Conservation (phyloP, 129 eudicot species). For the Pittosporum tobira region DNA sequence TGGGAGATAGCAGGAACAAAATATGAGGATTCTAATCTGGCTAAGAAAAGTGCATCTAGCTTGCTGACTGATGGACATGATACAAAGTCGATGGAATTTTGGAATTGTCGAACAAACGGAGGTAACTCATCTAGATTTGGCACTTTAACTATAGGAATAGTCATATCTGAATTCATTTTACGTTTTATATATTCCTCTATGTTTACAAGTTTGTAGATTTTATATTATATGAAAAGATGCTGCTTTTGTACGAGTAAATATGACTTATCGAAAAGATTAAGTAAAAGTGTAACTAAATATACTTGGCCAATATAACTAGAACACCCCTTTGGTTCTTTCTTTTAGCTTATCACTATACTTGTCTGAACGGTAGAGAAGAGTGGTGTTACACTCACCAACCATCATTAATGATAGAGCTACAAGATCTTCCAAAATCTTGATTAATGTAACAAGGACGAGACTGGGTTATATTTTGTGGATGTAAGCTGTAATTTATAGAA, state of each 20-base stretch:
- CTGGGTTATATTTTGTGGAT: no score
- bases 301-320: neutral
- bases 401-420: neutral
- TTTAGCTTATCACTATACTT: neutral
- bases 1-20: conserved; percentile 12
- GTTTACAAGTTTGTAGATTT: neutral
- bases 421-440: no score
- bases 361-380: neutral
- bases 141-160: neutral
- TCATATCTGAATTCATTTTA: neutral
- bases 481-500: no score
- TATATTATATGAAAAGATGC: no score
- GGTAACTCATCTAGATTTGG: neutral
- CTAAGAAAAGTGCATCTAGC: conserved; percentile 2
- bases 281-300: no score
- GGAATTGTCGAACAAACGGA: conserved; percentile 5
- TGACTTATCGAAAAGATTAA: no score
- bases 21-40: conserved; percentile 1
- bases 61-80: conserved; percentile 4
- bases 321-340: no score
- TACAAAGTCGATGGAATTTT: neutral
- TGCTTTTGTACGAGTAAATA: no score
- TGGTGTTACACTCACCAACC: neutral
- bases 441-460: no score
- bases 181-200: neutral